phyloP scores from a whole-genome alignment of 768 basidiomycete genomes.

The Lyophyllum semitale region DNA sequence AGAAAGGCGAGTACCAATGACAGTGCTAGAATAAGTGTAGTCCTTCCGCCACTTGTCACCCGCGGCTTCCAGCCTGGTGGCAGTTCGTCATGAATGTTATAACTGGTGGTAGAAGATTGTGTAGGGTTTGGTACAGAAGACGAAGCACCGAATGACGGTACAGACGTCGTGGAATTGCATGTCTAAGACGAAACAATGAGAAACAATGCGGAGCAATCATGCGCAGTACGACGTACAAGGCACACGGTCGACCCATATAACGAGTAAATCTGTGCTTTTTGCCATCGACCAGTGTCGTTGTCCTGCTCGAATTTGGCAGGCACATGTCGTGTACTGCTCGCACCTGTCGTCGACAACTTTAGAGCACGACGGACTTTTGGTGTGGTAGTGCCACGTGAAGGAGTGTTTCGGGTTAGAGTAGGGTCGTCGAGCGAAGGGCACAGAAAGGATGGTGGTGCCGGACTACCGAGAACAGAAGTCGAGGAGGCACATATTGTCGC shows the following conservation, averaged over 20 bases:
- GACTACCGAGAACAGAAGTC: conserved; percentile 47
- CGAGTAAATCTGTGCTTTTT: conserved; percentile 53
- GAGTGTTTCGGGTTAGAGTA: conserved; percentile 2
- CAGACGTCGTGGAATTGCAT: conserved; percentile 28
- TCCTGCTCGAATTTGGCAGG: conserved; percentile 57
- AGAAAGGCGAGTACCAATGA: conserved; percentile 63
- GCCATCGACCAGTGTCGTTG: conserved; percentile 59
- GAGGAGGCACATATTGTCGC: conserved; percentile 55
- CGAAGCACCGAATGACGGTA: conserved; percentile 25
- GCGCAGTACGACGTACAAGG: conserved; percentile 38
- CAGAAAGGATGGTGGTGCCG: conserved; percentile 60
- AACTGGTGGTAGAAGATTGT: conserved; percentile 21
- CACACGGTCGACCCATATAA: conserved; percentile 74
- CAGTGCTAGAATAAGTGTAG: conserved; percentile 53
- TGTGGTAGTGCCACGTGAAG: conserved; percentile 7
- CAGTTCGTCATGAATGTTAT: conserved; percentile 38
- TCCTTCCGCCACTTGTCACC: conserved; percentile 25
- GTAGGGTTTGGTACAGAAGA: conserved; percentile 19
- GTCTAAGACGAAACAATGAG: conserved; percentile 13
- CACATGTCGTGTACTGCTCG: conserved; percentile 29
- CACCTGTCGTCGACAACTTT: conserved; percentile 15
- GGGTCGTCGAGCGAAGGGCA: conserved; percentile 49
- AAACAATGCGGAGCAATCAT: not conserved
- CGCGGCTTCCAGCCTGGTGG: conserved; percentile 55
- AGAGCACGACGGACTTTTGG: conserved; percentile 11